Evolutionary conservation across 495 filamentous ascomycete genomes (phyloP).

Genomic region (Daldinia caldariorum): DNA sequence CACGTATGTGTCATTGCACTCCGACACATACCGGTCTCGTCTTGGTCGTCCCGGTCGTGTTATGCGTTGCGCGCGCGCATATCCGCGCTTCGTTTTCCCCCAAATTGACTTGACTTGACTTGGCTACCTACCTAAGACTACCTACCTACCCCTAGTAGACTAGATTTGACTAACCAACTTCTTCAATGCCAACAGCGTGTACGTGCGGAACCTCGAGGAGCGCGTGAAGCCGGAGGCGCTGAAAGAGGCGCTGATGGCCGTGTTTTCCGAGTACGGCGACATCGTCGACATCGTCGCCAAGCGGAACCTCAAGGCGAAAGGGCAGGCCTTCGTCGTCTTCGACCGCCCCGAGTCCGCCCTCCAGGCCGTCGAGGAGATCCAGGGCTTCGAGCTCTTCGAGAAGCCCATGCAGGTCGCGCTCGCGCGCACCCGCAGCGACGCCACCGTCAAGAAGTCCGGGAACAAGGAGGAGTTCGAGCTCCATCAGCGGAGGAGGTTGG

Average conservation of each 20-base stretch:
- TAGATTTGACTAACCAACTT: constrained; percentile 46
- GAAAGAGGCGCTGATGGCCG: constrained; percentile 74
- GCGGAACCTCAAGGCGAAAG: constrained; percentile 89
- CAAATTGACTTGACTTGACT: too few species aligned
- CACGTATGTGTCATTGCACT: constrained; percentile 75
- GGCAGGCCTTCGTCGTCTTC: constrained; percentile 96
- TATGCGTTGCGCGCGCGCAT: neutral
- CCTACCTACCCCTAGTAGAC: too few species aligned
- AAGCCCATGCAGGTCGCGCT: constrained; percentile 91
- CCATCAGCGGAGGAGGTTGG: constrained; percentile 85
- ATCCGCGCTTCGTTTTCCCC: neutral
- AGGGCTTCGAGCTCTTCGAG: constrained; percentile 93
- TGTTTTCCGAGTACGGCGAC: constrained; percentile 92
- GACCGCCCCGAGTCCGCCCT: constrained; percentile 78
- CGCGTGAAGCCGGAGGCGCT: constrained; percentile 83
- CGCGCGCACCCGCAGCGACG: constrained; percentile 88
- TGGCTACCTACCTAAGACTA: too few species aligned
- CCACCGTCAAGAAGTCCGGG: constrained; percentile 77
- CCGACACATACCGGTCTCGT: constrained; percentile 61
- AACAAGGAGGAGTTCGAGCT: constrained; percentile 83
- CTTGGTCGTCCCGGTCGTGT: neutral
- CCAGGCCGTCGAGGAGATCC: constrained; percentile 85
- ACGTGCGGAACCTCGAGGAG: constrained; percentile 95
- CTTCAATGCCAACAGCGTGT: too few species aligned
- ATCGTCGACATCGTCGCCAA: constrained; percentile 94